Evolutionary conservation across 352 stramenopile species (phyloP), one percentile per base, ranked within the genome.

Genomic region (Phytophthora crassamura): DNA sequence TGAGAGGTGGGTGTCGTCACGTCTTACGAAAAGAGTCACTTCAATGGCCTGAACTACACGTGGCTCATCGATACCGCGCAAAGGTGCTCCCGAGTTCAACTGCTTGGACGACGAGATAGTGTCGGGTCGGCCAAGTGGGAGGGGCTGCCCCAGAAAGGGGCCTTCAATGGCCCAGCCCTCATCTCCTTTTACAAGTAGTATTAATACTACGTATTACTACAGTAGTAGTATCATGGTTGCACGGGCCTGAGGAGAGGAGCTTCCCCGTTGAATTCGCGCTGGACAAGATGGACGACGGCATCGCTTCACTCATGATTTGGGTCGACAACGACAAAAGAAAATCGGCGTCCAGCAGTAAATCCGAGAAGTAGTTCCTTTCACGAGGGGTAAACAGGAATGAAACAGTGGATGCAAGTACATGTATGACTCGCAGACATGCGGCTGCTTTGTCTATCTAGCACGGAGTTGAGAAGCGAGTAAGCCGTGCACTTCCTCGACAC

Each of bases 341-440:
- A 12, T 49, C 18, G 34, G 41, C 41, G n/a, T 46, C 12, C 22
- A 46, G 20, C n/a, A n/a, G n/a, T n/a, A n/a, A n/a, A n/a, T n/a
- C n/a, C n/a, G n/a, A n/a, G n/a, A 30, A 30, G 25, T 30, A 30
- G 25, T 30, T 2, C 4, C 25, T 30, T 30, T 30, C 25, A 30
- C 25, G 25, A 30, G 25, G 25, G 4, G 2, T 30, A 30, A 30
- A 30, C 25, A 30, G 25, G 25, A 30, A 30, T 30, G 4, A 30
- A 30, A 7, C 25, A 30, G 25, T 30, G 25, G 25, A 30, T 7
- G 25, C 25, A 64, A 20, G 20, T 38, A 64, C 57, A 47, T 67
- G 43, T 71, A 47, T 67, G 39, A 59, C 61, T 63, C 42, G 48
- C 59, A 67, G 20, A 61, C 39, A 30, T 55, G 28, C 47, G 35